Conservation (phyloP, 2,329 filamentous ascomycete species). For the Ophiostoma fasciatum region DNA sequence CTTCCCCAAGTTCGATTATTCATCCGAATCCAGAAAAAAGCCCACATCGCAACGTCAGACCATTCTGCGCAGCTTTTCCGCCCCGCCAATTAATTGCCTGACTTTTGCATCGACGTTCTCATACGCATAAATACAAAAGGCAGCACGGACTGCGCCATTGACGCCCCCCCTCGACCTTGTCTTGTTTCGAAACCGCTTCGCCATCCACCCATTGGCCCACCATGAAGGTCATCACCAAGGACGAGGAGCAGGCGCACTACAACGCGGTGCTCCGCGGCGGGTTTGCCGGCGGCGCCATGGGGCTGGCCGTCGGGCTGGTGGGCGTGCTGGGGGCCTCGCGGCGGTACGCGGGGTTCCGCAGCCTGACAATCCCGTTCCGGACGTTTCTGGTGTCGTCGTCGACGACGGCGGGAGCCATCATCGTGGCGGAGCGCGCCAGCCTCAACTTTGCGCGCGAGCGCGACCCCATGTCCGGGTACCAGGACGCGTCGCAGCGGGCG, state of each 20-base stretch:
- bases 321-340: conserved; percentile 54
- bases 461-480: conserved; percentile 54
- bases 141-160: too few species aligned
- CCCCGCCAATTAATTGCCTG: too few species aligned
- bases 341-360: conserved; percentile 64
- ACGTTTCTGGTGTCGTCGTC: conserved; percentile 75
- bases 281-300: conserved; percentile 52
- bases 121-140: too few species aligned
- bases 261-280: conserved; percentile 66
- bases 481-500: conserved; percentile 45
- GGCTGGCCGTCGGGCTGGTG: conserved; percentile 49
- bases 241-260: conserved; percentile 85
- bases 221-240: conserved; percentile 94
- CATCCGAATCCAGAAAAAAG: too few species aligned
- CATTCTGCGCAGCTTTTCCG: too few species aligned
- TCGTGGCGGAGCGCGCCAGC: conserved; percentile 62
- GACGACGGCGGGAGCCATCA: conserved; percentile 75
- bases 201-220: too few species aligned
- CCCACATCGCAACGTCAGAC: too few species aligned
- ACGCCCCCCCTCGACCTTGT: too few species aligned
- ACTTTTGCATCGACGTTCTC: too few species aligned
- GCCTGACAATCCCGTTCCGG: conserved; percentile 77
- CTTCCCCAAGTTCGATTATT: too few species aligned
- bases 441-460: conserved; percentile 51
- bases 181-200: too few species aligned